Evolutionary conservation across 176 grass and related monocot genomes (phyloP), one percentile per base, ranked within the genome.

Genomic region (Poa annua): DNA sequence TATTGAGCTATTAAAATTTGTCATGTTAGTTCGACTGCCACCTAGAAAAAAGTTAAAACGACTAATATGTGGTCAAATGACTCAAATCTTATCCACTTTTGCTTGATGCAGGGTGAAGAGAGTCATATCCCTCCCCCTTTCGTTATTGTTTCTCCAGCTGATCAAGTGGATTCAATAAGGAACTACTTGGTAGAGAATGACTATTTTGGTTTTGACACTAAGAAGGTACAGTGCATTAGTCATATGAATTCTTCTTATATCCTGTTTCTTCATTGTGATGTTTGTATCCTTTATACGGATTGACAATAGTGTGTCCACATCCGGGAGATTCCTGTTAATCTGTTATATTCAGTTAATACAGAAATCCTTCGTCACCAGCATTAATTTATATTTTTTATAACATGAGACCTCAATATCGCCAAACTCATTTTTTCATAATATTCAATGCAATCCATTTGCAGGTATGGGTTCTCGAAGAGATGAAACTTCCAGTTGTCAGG

Each of bases 391-490:
- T 42, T 82, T 69, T 54, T 48, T 82, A 2, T 70, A 56, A 48
- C 21, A 26, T 50, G 6, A 17, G 5, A 45, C 49, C 36, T 75
- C 12, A 44, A 69, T 38, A 35, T 61, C 2, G 22, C 11, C 15
- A 35, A 61, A 61, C 20, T 68, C 10, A 2, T 16, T 55, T 15
- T 17, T 73, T 13, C n/a, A 36, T 44, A 86, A 67, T 65, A 26
- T 56, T 66, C 33, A 5, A 0, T 80, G 32, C 9, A 67, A 82
- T 77, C 56, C 1, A 50, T 85, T 80, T 50, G 17, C 83, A 99
- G 96, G 81, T 96, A 41, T 96, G 96, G 93, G 54, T 99, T 82
- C 82, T 96, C 17, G 89, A 93, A 92, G 91, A 89, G 44, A 55
- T 85, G 69, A 75, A 91, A 34, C 86, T 99, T 61, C 96, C 96